phyloP scores from a whole-genome alignment of 306 rosid species.

The Myrica gale region DNA sequence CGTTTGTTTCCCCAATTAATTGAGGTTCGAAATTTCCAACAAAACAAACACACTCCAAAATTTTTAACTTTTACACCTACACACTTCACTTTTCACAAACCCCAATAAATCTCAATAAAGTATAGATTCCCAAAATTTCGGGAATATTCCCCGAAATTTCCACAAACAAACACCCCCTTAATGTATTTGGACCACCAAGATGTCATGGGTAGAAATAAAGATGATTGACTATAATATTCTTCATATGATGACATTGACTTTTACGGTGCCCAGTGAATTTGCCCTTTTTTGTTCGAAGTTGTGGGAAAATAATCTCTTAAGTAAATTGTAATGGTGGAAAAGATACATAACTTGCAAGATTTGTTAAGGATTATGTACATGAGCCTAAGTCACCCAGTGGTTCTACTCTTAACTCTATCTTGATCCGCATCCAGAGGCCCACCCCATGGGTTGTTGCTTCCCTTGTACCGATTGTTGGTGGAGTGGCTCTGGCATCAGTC shows the following conservation, averaged over 20 bases:
- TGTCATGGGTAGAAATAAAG: slow-evolving; percentile 1
- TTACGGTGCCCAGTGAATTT: background rate
- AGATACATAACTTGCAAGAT: background rate
- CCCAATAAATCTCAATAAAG: too few species aligned
- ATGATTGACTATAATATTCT: slow-evolving; percentile 2
- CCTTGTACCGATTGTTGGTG: slow-evolving; percentile 84
- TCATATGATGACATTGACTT: background rate
- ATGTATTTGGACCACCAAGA: slow-evolving; percentile 1
- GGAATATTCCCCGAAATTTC: too few species aligned
- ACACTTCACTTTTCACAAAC: too few species aligned
- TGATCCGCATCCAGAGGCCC: slow-evolving; percentile 51
- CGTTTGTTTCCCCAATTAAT: too few species aligned
- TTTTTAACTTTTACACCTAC: too few species aligned
- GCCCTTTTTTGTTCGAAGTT: background rate
- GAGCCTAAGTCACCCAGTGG: slow-evolving; percentile 1
- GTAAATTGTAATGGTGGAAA: too few species aligned
- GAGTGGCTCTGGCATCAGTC: slow-evolving; percentile 81
- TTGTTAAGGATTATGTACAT: background rate
- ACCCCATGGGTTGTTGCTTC: slow-evolving; percentile 78
- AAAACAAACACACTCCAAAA: too few species aligned
- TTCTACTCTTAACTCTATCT: slow-evolving; percentile 16
- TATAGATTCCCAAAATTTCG: too few species aligned
- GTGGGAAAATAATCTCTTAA: background rate
- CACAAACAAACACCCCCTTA: too few species aligned
- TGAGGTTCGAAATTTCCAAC: too few species aligned